phyloP scores from a whole-genome alignment of 352 stramenopile species.

The Elongisporangium prolatum region DNA sequence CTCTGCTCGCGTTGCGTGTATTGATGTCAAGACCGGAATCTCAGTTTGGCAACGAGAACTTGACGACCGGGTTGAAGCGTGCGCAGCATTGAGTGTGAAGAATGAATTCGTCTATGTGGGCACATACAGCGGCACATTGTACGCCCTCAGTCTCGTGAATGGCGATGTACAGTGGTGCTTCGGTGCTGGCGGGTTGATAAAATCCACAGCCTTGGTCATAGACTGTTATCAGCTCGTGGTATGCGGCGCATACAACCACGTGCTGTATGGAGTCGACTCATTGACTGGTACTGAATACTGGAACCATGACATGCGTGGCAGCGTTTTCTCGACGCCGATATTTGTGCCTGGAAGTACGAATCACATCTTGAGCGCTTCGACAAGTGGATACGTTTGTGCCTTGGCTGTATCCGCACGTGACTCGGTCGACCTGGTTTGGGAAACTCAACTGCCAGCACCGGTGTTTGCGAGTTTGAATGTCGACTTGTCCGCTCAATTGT shows the following conservation, averaged over 20 bases:
- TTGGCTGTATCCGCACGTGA: slow-evolving; percentile 6
- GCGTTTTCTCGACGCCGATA: slow-evolving; percentile 43
- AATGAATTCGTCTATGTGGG: slow-evolving; percentile 35
- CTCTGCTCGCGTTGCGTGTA: slow-evolving; percentile 32
- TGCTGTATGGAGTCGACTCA: slow-evolving; percentile 31
- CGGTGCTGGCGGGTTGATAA: slow-evolving; percentile 32
- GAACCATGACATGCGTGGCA: slow-evolving; percentile 26
- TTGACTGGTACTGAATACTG: slow-evolving; percentile 18
- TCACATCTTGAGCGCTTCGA: slow-evolving; percentile 35
- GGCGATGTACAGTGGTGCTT: slow-evolving; percentile 31
- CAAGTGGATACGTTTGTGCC: slow-evolving; percentile 25
- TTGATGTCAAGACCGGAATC: slow-evolving; percentile 24
- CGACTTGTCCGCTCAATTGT: slow-evolving; percentile 7
- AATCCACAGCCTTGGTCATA: slow-evolving; percentile 41
- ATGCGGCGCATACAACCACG: slow-evolving; percentile 44
- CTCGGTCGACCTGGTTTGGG: slow-evolving; percentile 2
- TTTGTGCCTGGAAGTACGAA: slow-evolving; percentile 10
- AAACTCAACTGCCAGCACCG: slow-evolving; percentile 25
- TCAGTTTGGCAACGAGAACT: slow-evolving; percentile 32
- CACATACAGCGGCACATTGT: slow-evolving; percentile 46
- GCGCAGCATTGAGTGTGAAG: slow-evolving; percentile 27
- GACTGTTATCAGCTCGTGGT: slow-evolving; percentile 35
- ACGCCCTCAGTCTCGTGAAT: slow-evolving; percentile 30
- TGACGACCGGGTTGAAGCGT: slow-evolving; percentile 57
- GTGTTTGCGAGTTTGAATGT: slow-evolving; percentile 51